These are phyloP conservation scores for Cardamine occulta DNA, from an alignment of 345 rosid genomes.

Conservation along the genomic window DNA sequence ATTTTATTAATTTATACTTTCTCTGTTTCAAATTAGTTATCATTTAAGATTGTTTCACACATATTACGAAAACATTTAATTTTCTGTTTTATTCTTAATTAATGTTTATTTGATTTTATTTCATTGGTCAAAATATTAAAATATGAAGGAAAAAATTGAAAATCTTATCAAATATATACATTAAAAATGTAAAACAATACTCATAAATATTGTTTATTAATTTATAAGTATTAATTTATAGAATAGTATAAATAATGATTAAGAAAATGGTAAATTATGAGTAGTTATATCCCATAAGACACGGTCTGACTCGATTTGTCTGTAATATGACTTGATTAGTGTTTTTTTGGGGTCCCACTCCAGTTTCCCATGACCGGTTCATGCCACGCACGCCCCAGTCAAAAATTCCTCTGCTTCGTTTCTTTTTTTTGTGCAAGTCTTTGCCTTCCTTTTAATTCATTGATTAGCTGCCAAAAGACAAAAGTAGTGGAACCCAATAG, in stretches of 20 bases:
- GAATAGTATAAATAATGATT: background rate
- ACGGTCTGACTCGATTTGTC: slow-evolving; percentile 18
- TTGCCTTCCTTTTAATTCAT: background rate
- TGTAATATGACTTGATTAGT: slow-evolving; percentile 9
- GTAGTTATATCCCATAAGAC: background rate
- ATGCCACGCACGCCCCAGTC: slow-evolving; percentile 12
- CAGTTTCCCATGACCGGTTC: slow-evolving; percentile 13
- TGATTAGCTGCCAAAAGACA: background rate
- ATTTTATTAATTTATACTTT: too few species aligned
- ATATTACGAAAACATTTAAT: too few species aligned
- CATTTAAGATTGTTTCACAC: too few species aligned
- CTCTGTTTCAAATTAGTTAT: too few species aligned
- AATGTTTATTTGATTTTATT: too few species aligned
- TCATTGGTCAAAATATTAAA: too few species aligned
- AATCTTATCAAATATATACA: too few species aligned
- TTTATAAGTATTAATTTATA: too few species aligned
- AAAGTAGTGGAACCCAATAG: slow-evolving; percentile 2
- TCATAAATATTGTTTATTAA: too few species aligned
- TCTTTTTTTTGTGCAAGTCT: background rate
- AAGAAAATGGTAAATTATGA: background rate
- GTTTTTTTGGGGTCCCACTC: slow-evolving; percentile 19
- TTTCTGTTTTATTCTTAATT: too few species aligned
- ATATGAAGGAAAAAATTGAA: too few species aligned
- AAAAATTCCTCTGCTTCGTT: background rate
- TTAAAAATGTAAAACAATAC: too few species aligned